phyloP scores from a whole-genome alignment of 495 filamentous ascomycete species.

The Cercophora scortea region DNA sequence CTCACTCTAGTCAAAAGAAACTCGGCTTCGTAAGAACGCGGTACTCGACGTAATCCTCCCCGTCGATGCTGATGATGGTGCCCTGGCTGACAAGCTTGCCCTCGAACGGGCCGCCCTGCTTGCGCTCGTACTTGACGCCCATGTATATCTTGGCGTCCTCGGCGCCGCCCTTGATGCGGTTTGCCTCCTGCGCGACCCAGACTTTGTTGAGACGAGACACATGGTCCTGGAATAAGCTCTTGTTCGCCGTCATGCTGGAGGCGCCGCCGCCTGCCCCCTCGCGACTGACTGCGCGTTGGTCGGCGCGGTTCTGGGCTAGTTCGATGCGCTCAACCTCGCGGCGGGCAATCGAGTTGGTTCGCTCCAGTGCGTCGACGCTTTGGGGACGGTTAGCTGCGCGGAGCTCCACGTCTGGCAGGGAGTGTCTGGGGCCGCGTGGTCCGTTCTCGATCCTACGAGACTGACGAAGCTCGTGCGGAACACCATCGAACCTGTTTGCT shows the following conservation, averaged over 20 bases:
- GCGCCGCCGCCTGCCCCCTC: constrained; percentile 9
- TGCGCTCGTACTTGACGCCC: constrained; percentile 47
- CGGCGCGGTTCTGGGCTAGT: constrained; percentile 27
- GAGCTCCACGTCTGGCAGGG: constrained; percentile 22
- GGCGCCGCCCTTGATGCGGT: constrained; percentile 24
- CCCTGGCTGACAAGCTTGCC: constrained; percentile 45
- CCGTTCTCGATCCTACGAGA: constrained; percentile 17
- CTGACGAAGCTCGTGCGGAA: constrained; percentile 20
- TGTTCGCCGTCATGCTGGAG: constrained; percentile 9
- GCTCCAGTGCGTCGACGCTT: constrained; percentile 21
- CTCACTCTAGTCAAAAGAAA: constrained; percentile 28
- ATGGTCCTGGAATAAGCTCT: constrained; percentile 31
- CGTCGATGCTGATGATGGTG: constrained; percentile 46
- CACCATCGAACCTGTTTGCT: background rate
- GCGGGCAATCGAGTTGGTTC: constrained; percentile 30
- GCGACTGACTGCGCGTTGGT: constrained; percentile 27
- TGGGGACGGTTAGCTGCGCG: constrained; percentile 22
- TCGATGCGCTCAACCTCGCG: constrained; percentile 38
- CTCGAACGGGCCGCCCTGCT: constrained; percentile 42
- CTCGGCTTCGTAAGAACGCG: constrained; percentile 46
- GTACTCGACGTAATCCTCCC: constrained; percentile 52
- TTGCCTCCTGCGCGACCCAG: constrained; percentile 39
- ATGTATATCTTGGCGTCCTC: constrained; percentile 44
- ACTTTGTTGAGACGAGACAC: constrained; percentile 36
- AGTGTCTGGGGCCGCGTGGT: constrained; percentile 12